Conservation (phyloP, 2,329 filamentous ascomycete species). For the Phaeosphaeriaceae sp. region DNA sequence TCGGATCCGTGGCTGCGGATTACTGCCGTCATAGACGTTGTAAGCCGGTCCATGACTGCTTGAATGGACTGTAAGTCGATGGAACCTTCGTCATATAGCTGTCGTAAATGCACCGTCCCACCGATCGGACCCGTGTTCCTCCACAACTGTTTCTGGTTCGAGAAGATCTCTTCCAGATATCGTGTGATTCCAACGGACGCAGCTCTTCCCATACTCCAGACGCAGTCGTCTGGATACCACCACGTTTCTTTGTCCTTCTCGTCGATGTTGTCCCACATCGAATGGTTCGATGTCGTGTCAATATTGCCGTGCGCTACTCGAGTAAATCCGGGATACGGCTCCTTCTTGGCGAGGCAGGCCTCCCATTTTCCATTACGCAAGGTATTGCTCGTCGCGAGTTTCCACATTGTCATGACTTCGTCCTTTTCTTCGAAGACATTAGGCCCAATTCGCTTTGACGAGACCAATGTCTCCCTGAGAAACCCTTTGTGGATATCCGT, state of each 20-base stretch:
- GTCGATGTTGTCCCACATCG: not conserved
- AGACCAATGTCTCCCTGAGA: not conserved
- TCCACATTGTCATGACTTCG: not conserved
- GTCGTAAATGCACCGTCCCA: no score
- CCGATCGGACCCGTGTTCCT: no score
- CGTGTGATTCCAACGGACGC: no score
- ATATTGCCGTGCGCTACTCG: not conserved
- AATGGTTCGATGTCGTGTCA: not conserved
- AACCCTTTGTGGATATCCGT: not conserved
- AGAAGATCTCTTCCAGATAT: no score
- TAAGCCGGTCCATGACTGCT: no score
- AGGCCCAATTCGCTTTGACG: not conserved
- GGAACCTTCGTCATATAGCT: no score
- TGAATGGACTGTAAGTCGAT: no score
- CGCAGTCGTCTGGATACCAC: constrained; percentile 3
- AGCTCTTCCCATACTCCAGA: constrained; percentile 5
- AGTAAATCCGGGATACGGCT: not conserved
- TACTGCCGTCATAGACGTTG: no score
- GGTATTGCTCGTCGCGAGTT: not conserved
- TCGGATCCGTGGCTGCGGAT: no score
- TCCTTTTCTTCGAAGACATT: not conserved
- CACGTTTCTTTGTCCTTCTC: not conserved
- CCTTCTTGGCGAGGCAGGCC: not conserved
- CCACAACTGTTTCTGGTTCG: no score
- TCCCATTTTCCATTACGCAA: not conserved